A percentile compares a stretch with the other conserved stretches of the same genome.
Evolutionary conservation across 2,329 filamentous ascomycete genomes (phyloP).

Genomic region (Pezicula rhizophila): DNA sequence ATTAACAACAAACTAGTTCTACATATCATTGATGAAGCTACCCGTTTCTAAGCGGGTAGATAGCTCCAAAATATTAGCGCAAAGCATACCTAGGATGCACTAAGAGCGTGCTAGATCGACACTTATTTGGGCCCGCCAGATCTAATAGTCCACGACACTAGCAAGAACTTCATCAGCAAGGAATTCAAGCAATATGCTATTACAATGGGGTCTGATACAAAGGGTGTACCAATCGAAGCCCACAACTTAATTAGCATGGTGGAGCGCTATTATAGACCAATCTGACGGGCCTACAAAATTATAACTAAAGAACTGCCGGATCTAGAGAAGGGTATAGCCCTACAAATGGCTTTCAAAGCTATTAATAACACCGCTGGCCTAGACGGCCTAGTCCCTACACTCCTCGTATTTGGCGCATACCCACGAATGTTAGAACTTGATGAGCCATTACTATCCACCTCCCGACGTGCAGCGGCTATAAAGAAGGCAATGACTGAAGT

Average conservation of each 20-base stretch:
- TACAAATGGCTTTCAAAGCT: constrained; percentile 12
- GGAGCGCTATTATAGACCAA: constrained; percentile 5
- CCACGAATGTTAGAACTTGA: neutral
- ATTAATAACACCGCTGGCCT: constrained; percentile 9
- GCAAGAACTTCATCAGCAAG: constrained; percentile 3
- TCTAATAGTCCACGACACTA: constrained; percentile 1
- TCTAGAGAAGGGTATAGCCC: neutral
- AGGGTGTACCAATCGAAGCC: constrained; percentile 3
- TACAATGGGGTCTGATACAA: constrained; percentile 1
- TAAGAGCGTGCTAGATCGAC: constrained; percentile 5
- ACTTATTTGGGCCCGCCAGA: constrained; percentile 3
- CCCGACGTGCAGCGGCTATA: neutral
- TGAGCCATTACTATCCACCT: neutral
- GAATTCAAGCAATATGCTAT: constrained; percentile 3
- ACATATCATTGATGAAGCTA: too few species aligned
- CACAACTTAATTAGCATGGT: constrained; percentile 4
- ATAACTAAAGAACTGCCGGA: constrained; percentile 2
- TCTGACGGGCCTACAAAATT: constrained; percentile 5
- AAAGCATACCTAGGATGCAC: neutral
- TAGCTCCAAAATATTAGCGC: constrained; percentile 1
- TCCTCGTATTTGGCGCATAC: constrained; percentile 6
- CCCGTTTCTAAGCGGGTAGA: too few species aligned
- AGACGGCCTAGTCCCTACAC: constrained; percentile 7
- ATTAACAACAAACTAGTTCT: too few species aligned
- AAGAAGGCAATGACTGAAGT: constrained; percentile 5